Evolutionary conservation across 768 basidiomycete species (phyloP), one percentile per base, ranked within the genome.

Genomic region (Termitomyces sp.): DNA sequence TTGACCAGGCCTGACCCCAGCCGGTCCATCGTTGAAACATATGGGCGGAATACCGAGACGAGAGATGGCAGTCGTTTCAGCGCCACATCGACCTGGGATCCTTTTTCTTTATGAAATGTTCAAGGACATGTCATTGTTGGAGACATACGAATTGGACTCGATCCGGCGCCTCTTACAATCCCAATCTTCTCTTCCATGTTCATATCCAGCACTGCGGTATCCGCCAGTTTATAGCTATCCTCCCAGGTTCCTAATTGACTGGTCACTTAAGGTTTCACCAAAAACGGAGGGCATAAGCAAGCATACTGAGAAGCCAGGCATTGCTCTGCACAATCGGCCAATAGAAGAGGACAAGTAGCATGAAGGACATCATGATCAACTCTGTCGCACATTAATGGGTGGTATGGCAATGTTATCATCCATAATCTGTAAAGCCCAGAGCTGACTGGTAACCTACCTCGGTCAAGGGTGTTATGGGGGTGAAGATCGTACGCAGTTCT

Each of bases 21-120:
- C 77, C 0, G 79, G 79, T 3, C 79, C 79, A 53, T 80, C 79
- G 47, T 79, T 71, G 44, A 78, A 70, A 56, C 79, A 80, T 25
- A 80, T 60, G 0, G 76, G 74, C 3, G 79, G 77, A 27, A 80
- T 72, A 2, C 70, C 69, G 16, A 77, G 69, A 15, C 73, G 70
- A 29, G 69, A 23, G 39, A 79, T 65, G 32, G 77, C 64, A n/a
- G 64, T 68, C 4, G 75, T 78, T 52, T 80, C 76, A 3, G 77
- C 78, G 15, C 78, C 73, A 52, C 78, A 80, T 38, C 77, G 76
- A 54, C 77, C 77, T 78, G 43, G 16, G 18, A 11, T 31, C 2
- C 18, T 16, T 16, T 56, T 36, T 49, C 18, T n/a, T n/a, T 33
- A 5, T 9, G 23, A n/a, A 25, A n/a, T 7, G 23, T 29, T 32